Conservation (phyloP, 331 rosid species). For the Telfairia occidentalis region DNA sequence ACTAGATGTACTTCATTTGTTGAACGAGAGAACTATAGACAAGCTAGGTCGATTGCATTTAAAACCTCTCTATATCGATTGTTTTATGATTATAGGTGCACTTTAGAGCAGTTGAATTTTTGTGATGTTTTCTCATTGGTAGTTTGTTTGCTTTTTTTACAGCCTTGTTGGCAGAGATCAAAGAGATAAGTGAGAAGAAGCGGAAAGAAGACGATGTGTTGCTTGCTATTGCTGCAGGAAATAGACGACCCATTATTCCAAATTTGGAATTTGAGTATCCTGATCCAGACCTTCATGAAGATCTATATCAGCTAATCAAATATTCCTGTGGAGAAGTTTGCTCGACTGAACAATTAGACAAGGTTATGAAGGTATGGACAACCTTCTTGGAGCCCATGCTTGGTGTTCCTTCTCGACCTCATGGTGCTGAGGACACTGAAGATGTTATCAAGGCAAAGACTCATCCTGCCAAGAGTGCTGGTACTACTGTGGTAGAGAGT, state of each 20-base stretch:
- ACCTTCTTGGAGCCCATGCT: slow-evolving; percentile 84
- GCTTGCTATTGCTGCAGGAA: slow-evolving; percentile 93
- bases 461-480: slow-evolving; percentile 34
- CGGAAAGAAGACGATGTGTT: slow-evolving; percentile 87
- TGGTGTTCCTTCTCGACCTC: slow-evolving; percentile 80
- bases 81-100: background rate
- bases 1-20: background rate
- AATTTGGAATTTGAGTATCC: slow-evolving; percentile 78
- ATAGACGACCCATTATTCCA: slow-evolving; percentile 76
- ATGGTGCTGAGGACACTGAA: slow-evolving; percentile 80
- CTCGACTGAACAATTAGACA: slow-evolving; percentile 81
- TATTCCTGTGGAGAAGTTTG: slow-evolving; percentile 95
- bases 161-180: slow-evolving; percentile 89
- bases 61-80: background rate
- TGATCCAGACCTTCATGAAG: slow-evolving; percentile 86
- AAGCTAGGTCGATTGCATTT: background rate
- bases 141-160: slow-evolving; percentile 18
- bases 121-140: slow-evolving; percentile 9
- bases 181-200: slow-evolving; percentile 94
- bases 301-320: slow-evolving; percentile 80
- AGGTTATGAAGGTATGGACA: slow-evolving; percentile 95
- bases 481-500: slow-evolving; percentile 45
- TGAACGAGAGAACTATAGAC: background rate
- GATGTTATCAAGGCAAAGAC: slow-evolving; percentile 59
- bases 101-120: background rate